Base-by-base conservation (phyloP, 2,329 filamentous ascomycete genomes). In the Tolypocladium endophyticum region DNA sequence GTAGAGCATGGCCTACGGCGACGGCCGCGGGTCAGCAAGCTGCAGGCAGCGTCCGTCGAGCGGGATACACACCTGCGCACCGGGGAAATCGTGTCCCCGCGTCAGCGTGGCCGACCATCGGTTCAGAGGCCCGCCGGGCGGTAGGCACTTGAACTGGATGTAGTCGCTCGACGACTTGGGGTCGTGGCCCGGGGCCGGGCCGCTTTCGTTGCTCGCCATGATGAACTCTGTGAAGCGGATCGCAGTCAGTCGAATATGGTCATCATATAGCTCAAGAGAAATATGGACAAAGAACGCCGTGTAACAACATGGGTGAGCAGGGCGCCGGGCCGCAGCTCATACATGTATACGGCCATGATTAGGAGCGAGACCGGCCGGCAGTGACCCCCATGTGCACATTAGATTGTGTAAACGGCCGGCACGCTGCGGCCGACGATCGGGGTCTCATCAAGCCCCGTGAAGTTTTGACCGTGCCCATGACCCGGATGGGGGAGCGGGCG, bases 81-180 rank as follows among this genome's bases (percentile, higher is more conserved):
- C 93, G 0, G 93, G 92, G 68, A 90, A 96, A 73, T 96, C 91
- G 86, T 96, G 90, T 59, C 82, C 89, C 60, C 83, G 85, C 14
- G 93, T 97, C 61, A 97, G 76, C 53, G 84, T 87, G 23, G 90
- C 85, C 5, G 92, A 96, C 83, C 90, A 96, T 62, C 89, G 86
- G 76, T 97, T 97, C 64, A 97, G 77, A 25, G 77, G 68, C 2
- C 78, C 81, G 18, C 80, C 80, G 0, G 81, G 72, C 2, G 81
- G 79, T 8, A 84, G 73, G 58, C 71, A 73, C 52, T 76, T 72
- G 70, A 83, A 84, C 60, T 79, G 77, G 66, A 82, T 75, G 67
- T 83, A 85, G 63, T 83, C 81, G 43, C 70, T 63, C 56, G 78
- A 79, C 18, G 76, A 73, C 67, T 79, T 80, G 64, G 79, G 76